Evolutionary conservation across 768 basidiomycete genomes (phyloP).

Genomic region (Heimioporus sp.): DNA sequence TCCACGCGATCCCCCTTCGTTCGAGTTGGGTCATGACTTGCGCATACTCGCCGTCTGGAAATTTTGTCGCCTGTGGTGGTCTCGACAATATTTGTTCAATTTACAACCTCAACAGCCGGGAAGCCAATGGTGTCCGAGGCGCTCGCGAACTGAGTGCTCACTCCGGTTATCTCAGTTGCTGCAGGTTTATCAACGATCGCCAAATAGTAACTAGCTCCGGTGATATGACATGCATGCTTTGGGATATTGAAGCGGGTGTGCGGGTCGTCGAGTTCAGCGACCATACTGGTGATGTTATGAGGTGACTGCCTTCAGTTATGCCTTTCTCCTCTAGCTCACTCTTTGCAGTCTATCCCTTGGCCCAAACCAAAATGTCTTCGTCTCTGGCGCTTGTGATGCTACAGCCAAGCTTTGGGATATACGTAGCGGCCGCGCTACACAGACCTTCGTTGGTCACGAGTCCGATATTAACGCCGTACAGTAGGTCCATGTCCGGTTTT

Average conservation of each 20-base stretch:
- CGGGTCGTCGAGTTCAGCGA: slow-evolving; percentile 99
- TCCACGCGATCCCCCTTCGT: slow-evolving; percentile 96
- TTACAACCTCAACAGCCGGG: slow-evolving; percentile 87
- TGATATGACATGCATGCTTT: slow-evolving; percentile 99
- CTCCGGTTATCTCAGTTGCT: slow-evolving; percentile 97
- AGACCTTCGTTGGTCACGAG: slow-evolving; percentile 98
- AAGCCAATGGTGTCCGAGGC: slow-evolving; percentile 74
- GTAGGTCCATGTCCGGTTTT: slow-evolving; percentile 48
- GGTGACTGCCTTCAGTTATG: slow-evolving; percentile 45
- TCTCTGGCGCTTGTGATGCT: slow-evolving; percentile 99
- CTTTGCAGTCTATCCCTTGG: slow-evolving; percentile 81
- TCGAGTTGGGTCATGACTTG: slow-evolving; percentile 99
- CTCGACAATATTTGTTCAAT: slow-evolving; percentile 99
- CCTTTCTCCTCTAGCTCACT: slow-evolving; percentile 9
- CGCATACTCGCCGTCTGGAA: slow-evolving; percentile 95
- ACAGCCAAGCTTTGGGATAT: slow-evolving; percentile 99
- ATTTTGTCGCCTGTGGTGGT: slow-evolving; percentile 97
- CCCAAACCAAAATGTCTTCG: slow-evolving; percentile 92
- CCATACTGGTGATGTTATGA: slow-evolving; percentile 99
- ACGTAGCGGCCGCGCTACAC: slow-evolving; percentile 93
- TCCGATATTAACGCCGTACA: slow-evolving; percentile 99
- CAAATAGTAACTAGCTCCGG: slow-evolving; percentile 98
- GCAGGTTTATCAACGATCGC: slow-evolving; percentile 97
- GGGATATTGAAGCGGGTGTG: slow-evolving; percentile 98
- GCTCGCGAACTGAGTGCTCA: slow-evolving; percentile 96